Percentiles rank a stretch among this genome's conserved stretches.
Conservation (phyloP, 371 early-diverging fungal species). For the Mucor saturninus region DNA sequence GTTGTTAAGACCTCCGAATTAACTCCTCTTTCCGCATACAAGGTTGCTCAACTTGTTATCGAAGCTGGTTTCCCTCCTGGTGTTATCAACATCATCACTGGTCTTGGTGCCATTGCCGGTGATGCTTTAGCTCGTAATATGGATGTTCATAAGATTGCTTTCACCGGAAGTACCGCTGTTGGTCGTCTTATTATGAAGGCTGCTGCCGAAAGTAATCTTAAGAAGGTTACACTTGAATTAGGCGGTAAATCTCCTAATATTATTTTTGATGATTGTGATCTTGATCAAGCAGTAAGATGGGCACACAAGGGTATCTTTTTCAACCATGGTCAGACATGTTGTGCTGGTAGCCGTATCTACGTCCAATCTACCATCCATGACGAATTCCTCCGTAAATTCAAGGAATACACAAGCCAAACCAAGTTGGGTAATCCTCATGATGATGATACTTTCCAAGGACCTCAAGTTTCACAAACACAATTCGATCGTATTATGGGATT, state of each 20-base stretch:
- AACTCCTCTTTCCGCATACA: slow-evolving; percentile 55
- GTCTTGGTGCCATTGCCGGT: slow-evolving; percentile 48
- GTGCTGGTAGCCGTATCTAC: slow-evolving; percentile 84
- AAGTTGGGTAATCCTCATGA: slow-evolving; percentile 69
- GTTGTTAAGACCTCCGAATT: slow-evolving; percentile 90
- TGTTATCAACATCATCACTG: slow-evolving; percentile 75
- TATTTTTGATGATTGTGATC: slow-evolving; percentile 85
- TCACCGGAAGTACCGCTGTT: slow-evolving; percentile 65
- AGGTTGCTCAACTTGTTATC: slow-evolving; percentile 49
- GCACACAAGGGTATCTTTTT: slow-evolving; percentile 75
- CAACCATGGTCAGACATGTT: slow-evolving; percentile 88
- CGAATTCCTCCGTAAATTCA: slow-evolving; percentile 68
- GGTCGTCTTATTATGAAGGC: slow-evolving; percentile 63
- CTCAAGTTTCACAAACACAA: slow-evolving; percentile 77
- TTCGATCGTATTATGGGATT: slow-evolving; percentile 70
- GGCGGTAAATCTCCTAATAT: slow-evolving; percentile 92
- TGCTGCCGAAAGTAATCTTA: slow-evolving; percentile 71
- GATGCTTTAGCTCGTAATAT: slow-evolving; percentile 50
- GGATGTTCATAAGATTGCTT: slow-evolving; percentile 61
- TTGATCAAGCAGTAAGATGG: slow-evolving; percentile 78
- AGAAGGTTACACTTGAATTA: slow-evolving; percentile 78
- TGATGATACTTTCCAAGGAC: slow-evolving; percentile 67
- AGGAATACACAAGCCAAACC: slow-evolving; percentile 57
- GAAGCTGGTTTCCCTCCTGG: slow-evolving; percentile 67
- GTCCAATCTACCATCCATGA: slow-evolving; percentile 82